These are phyloP conservation scores for Colletotrichum trifolii DNA, from an alignment of 2,329 filamentous ascomycete species.

Conservation along the genomic window DNA sequence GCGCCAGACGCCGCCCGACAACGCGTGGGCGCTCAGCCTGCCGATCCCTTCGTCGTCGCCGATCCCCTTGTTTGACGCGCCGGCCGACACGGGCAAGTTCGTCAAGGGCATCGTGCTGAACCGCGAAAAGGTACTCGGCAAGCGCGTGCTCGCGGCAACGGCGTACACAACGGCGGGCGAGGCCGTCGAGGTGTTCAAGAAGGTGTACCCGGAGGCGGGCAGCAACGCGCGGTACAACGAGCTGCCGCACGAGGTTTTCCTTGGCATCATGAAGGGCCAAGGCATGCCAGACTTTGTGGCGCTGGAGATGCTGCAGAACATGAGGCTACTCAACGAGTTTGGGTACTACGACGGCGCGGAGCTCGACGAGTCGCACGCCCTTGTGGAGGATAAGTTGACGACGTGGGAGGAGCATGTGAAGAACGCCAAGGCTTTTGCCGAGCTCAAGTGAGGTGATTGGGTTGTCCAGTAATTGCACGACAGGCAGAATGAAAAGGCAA, in stretches of 20 bases:
- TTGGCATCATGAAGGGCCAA: slow-evolving; percentile 45
- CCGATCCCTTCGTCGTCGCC: slow-evolving; percentile 44
- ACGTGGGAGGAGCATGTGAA: slow-evolving; percentile 52
- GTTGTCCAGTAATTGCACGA: background rate
- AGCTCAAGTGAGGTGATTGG: slow-evolving; percentile 45
- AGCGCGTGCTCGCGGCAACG: slow-evolving; percentile 49
- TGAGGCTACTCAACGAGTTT: slow-evolving; percentile 53
- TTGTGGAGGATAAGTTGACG: slow-evolving; percentile 50
- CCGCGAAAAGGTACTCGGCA: slow-evolving; percentile 42
- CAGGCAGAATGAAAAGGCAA: background rate
- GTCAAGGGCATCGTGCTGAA: slow-evolving; percentile 44
- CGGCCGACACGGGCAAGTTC: slow-evolving; percentile 55
- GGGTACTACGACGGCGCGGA: slow-evolving; percentile 53
- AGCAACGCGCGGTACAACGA: slow-evolving; percentile 45
- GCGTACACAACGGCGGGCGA: slow-evolving; percentile 49
- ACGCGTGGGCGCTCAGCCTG: slow-evolving; percentile 46
- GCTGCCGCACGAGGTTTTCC: slow-evolving; percentile 48
- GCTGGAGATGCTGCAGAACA: slow-evolving; percentile 55
- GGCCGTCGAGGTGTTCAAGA: slow-evolving; percentile 44
- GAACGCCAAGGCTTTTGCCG: slow-evolving; percentile 47
- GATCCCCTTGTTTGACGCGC: slow-evolving; percentile 49
- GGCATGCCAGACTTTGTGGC: slow-evolving; percentile 41
- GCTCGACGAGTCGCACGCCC: slow-evolving; percentile 44
- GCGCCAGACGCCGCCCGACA: slow-evolving; percentile 42
- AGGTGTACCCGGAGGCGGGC: slow-evolving; percentile 49